phyloP scores from a whole-genome alignment of 306 rosid species.

The Casuarina glauca region DNA sequence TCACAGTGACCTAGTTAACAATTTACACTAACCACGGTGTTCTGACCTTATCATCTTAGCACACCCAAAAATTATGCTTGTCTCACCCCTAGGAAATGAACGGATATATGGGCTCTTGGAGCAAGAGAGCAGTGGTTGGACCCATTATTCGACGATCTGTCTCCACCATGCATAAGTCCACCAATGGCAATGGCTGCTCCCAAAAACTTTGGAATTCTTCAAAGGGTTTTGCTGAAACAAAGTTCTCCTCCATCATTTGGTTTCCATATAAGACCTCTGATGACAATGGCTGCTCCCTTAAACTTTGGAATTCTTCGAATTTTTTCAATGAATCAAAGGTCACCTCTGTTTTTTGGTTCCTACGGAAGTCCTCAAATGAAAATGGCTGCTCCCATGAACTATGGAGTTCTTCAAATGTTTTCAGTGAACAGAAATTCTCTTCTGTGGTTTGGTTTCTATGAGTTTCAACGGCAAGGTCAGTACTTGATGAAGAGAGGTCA shows the following conservation, averaged over 20 bases:
- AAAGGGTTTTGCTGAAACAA: constrained; percentile 11
- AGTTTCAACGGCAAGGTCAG: not conserved
- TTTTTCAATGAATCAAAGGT: constrained; percentile 4
- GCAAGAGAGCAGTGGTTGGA: constrained; percentile 11
- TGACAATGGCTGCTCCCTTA: constrained; percentile 19
- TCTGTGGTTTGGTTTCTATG: not conserved
- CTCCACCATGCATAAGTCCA: not conserved
- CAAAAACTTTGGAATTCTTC: constrained; percentile 25
- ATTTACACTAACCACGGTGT: too few species aligned
- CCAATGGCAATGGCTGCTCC: constrained; percentile 10
- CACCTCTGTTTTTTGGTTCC: not conserved
- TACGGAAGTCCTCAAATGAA: too few species aligned
- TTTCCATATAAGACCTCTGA: not conserved
- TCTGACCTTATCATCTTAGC: not conserved
- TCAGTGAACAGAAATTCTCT: not conserved
- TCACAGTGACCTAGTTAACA: too few species aligned
- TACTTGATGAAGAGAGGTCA: not conserved
- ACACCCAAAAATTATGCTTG: constrained; percentile 8
- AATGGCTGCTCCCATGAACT: constrained; percentile 23
- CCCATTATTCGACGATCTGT: not conserved
- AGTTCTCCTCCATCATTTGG: not conserved
- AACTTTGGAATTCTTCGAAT: constrained; percentile 23
- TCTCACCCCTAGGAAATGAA: constrained; percentile 7
- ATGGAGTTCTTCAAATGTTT: constrained; percentile 26
- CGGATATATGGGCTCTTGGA: constrained; percentile 20